Conservation (phyloP, 441 rosid genomes). For the Jatropha multifida region DNA sequence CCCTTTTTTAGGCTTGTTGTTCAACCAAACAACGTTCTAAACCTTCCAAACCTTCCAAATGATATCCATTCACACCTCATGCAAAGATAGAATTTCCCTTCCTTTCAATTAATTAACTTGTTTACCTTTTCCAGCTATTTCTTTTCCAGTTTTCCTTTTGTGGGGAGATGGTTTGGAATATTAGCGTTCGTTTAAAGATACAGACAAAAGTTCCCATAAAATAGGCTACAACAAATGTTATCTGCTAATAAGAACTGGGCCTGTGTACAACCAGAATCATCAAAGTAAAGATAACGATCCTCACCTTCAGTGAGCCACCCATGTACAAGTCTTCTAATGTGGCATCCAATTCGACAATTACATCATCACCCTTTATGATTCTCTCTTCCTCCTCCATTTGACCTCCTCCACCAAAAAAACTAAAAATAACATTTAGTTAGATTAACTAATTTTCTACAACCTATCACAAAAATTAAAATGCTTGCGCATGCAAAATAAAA, state of each 20-base stretch:
- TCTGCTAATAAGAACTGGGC: not conserved
- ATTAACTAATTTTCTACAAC: not conserved
- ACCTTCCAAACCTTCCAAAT: not conserved
- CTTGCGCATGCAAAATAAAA: not conserved
- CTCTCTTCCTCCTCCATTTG: conserved; percentile 85
- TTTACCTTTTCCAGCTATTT: not conserved
- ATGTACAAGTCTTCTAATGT: conserved; percentile 89
- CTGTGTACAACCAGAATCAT: not conserved
- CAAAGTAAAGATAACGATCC: not conserved
- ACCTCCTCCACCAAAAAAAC: conserved; percentile 89
- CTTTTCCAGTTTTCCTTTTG: not conserved
- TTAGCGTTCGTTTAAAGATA: not conserved
- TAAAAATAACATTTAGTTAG: conserved; percentile 24
- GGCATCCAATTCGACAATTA: conserved; percentile 88
- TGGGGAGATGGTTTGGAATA: not conserved
- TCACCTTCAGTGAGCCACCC: conserved; percentile 93
- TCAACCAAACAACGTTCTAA: not conserved
- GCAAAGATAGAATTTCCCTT: not conserved
- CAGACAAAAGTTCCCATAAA: not conserved
- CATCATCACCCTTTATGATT: conserved; percentile 86
- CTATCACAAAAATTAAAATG: not conserved
- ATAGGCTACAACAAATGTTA: conserved; percentile 2
- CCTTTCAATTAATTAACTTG: not conserved
- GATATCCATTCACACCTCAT: not conserved
- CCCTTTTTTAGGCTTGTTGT: not conserved